These are phyloP conservation scores for Pisolithus thermaeus DNA, from an alignment of 1,284 basidiomycete genomes.

Conservation along the genomic window DNA sequence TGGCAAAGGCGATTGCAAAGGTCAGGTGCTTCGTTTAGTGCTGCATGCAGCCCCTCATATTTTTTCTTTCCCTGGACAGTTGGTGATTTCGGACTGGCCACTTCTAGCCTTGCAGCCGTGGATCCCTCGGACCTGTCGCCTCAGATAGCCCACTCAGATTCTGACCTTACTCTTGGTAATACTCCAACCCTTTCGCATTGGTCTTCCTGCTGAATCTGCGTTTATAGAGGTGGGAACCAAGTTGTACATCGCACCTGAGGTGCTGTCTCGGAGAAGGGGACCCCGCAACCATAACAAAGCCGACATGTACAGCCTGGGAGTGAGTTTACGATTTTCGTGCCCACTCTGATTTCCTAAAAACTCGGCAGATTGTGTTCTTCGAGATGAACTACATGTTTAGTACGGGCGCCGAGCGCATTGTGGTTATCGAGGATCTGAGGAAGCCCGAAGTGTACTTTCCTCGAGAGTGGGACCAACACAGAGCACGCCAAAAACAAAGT, in stretches of 20 bases:
- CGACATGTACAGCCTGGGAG: slow-evolving; percentile 92
- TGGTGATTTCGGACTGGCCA: slow-evolving; percentile 92
- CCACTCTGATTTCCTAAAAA: neutral
- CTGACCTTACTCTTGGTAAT: slow-evolving; percentile 71
- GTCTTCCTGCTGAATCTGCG: slow-evolving; percentile 1
- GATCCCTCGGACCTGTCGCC: slow-evolving; percentile 62
- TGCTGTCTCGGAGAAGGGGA: slow-evolving; percentile 56
- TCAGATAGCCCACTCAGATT: slow-evolving; percentile 38
- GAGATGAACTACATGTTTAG: slow-evolving; percentile 92
- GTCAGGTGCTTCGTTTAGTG: slow-evolving; percentile 29
- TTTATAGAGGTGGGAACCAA: slow-evolving; percentile 81
- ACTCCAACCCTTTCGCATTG: slow-evolving; percentile 5
- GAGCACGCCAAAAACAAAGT: slow-evolving; percentile 66
- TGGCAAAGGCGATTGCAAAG: slow-evolving; percentile 85
- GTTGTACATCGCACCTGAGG: slow-evolving; percentile 91
- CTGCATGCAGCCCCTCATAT: neutral
- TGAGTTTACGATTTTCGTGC: slow-evolving; percentile 30
- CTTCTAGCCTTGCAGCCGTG: slow-evolving; percentile 72
- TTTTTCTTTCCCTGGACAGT: slow-evolving; percentile 34
- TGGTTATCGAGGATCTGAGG: slow-evolving; percentile 75
- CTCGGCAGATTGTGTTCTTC: slow-evolving; percentile 83
- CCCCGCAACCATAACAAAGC: slow-evolving; percentile 78
- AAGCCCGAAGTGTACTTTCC: slow-evolving; percentile 75
- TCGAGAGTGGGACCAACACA: slow-evolving; percentile 60
- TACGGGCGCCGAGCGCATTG: slow-evolving; percentile 85